Conservation (phyloP, 495 filamentous ascomycete genomes). For the Poronia punctata region DNA sequence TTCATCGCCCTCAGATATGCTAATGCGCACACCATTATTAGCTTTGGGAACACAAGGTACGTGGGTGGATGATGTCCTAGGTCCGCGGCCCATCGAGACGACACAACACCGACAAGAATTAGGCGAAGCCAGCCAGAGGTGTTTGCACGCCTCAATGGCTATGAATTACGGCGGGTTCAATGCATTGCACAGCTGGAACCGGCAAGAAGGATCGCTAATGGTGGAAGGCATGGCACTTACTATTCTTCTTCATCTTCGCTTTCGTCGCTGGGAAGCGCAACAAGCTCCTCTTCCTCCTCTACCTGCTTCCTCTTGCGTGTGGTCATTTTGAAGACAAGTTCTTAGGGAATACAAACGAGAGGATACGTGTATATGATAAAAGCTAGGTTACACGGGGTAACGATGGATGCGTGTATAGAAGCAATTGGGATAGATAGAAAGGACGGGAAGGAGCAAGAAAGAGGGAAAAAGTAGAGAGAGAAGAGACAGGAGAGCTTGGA, state of each 20-base stretch:
- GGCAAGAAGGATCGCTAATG: no score
- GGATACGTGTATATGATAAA: slow-evolving; percentile 18
- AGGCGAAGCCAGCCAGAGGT: background rate
- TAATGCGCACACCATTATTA: slow-evolving; percentile 6
- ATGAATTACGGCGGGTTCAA: no score
- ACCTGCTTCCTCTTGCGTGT: slow-evolving; percentile 43
- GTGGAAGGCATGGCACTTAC: slow-evolving; percentile 30
- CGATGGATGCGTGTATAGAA: slow-evolving; percentile 10
- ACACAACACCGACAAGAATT: background rate
- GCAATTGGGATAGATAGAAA: slow-evolving; percentile 17
- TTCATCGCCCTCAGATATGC: slow-evolving; percentile 27
- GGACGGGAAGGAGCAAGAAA: slow-evolving; percentile 17
- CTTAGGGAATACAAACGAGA: no score
- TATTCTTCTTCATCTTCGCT: slow-evolving; percentile 47
- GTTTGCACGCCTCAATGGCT: slow-evolving; percentile 18
- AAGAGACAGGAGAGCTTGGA: slow-evolving; percentile 9
- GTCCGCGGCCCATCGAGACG: no score
- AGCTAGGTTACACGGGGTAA: slow-evolving; percentile 7
- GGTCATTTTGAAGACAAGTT: slow-evolving; percentile 30
- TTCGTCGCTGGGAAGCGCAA: slow-evolving; percentile 41
- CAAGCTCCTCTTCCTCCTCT: slow-evolving; percentile 47
- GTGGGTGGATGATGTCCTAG: no score
- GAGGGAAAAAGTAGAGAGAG: slow-evolving; percentile 9
- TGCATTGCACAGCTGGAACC: no score
- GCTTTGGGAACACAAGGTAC: no score